A percentile compares a stretch with the other conserved stretches of the same genome.
Conservation (phyloP, 208 protist species). For the Endotrypanum monterogeii region DNA sequence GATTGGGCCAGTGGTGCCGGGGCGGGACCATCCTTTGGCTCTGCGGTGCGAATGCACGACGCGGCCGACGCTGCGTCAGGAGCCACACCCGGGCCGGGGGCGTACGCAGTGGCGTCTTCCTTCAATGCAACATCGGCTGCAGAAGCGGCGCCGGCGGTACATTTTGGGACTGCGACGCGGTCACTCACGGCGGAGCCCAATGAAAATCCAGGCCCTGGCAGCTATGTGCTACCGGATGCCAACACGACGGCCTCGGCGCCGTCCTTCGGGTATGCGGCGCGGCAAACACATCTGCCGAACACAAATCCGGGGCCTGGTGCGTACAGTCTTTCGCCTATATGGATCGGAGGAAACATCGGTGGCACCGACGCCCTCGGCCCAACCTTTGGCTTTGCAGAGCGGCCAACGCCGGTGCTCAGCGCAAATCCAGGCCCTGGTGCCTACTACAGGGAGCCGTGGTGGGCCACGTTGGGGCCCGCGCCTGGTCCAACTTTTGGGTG, state of each 20-base stretch:
- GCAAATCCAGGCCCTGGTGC: slow-evolving; percentile 13
- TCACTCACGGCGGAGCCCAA: slow-evolving; percentile 1
- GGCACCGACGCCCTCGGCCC: not conserved
- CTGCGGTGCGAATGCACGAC: slow-evolving; percentile 7
- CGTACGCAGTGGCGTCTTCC: slow-evolving; percentile 17
- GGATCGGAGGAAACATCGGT: slow-evolving; percentile 36
- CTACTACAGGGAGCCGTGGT: slow-evolving; percentile 9
- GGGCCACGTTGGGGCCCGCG: not conserved
- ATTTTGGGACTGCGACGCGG: slow-evolving; percentile 5
- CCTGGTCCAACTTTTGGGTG: slow-evolving; percentile 9
- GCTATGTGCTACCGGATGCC: slow-evolving; percentile 9
- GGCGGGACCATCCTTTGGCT: slow-evolving; percentile 5
- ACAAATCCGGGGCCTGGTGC: slow-evolving; percentile 34
- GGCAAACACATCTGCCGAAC: slow-evolving; percentile 12
- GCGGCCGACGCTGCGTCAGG: not conserved
- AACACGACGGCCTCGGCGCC: not conserved
- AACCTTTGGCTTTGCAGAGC: not conserved
- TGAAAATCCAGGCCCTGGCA: slow-evolving; percentile 33
- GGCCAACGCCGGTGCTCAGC: slow-evolving; percentile 5
- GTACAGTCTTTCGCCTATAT: slow-evolving; percentile 28
- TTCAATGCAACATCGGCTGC: slow-evolving; percentile 2
- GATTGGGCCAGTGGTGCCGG: not conserved
- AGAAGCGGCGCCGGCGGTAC: not conserved
- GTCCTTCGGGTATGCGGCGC: slow-evolving; percentile 11
- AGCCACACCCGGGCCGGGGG: slow-evolving; percentile 22